Conservation (phyloP, 805 yeast species). For the Metschnikowia noctiluminum region DNA sequence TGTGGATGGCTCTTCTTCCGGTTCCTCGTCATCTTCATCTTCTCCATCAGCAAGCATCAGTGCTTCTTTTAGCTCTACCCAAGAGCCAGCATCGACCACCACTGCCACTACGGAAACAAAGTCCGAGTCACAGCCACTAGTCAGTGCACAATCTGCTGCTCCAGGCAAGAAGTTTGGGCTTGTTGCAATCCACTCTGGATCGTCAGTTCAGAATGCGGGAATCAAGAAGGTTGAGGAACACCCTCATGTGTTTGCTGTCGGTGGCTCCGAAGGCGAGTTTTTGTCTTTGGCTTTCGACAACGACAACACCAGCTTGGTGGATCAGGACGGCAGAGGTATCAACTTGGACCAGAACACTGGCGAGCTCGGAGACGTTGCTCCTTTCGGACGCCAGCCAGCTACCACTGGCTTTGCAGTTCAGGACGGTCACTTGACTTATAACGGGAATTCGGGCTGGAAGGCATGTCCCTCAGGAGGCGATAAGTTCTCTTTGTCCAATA, state of each 20-base stretch:
- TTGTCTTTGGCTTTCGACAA: slow-evolving; percentile 22
- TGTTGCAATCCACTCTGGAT: slow-evolving; percentile 24
- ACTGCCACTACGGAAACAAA: slow-evolving; percentile 5
- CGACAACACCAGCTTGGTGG: slow-evolving; percentile 27
- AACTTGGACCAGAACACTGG: slow-evolving; percentile 29
- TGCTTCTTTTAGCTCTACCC: not conserved
- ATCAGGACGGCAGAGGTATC: slow-evolving; percentile 29
- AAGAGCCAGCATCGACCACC: not conserved
- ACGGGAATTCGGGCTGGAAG: slow-evolving; percentile 33
- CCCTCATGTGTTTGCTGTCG: slow-evolving; percentile 34
- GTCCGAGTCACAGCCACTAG: not conserved
- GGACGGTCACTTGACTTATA: slow-evolving; percentile 34
- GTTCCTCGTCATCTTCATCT: not conserved
- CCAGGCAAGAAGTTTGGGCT: slow-evolving; percentile 18
- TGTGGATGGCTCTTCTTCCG: not conserved
- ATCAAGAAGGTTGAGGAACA: slow-evolving; percentile 29
- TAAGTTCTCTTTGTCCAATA: slow-evolving; percentile 22
- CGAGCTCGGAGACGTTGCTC: slow-evolving; percentile 32
- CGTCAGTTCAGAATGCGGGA: slow-evolving; percentile 23
- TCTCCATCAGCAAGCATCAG: not conserved
- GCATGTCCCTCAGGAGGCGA: slow-evolving; percentile 35
- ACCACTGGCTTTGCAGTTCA: slow-evolving; percentile 39
- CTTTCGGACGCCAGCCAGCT: slow-evolving; percentile 31
- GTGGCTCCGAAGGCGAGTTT: slow-evolving; percentile 28
- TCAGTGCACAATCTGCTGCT: not conserved